A percentile compares a stretch with the other conserved stretches of the same genome.
phyloP scores from a whole-genome alignment of 148 eudicot genomes.

The Amaranthus cruentus region DNA sequence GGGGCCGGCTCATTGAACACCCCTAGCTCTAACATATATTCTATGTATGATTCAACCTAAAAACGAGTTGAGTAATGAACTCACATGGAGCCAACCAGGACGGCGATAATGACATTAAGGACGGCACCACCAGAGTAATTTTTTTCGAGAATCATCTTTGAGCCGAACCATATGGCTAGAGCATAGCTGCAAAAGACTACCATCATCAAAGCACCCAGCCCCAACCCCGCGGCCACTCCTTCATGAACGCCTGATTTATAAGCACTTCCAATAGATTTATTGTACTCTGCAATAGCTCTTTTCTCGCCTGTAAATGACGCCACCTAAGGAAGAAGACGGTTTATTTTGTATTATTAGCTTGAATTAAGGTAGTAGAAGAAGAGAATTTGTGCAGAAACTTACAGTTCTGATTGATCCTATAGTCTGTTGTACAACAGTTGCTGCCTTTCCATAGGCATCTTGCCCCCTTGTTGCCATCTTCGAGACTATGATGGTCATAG shows the following conservation, averaged over 20 bases:
- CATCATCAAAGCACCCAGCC: conserved; percentile 39
- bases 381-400: conserved; percentile 2
- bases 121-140: conserved; percentile 51
- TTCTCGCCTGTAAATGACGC: conserved; percentile 68
- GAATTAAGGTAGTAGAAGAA: background rate
- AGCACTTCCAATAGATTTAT: conserved; percentile 35
- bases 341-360: background rate
- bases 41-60: background rate
- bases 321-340: conserved; percentile 35
- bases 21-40: background rate
- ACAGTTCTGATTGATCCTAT: conserved; percentile 89
- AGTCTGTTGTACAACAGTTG: conserved; percentile 67
- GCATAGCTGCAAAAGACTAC: conserved; percentile 38
- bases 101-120: conserved; percentile 48
- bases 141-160: conserved; percentile 45
- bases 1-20: no score
- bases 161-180: conserved; percentile 65
- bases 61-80: conserved; percentile 6
- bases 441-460: conserved; percentile 70
- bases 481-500: conserved; percentile 41
- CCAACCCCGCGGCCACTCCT: conserved; percentile 49
- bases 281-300: conserved; percentile 39
- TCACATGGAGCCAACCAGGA: conserved; percentile 60
- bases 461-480: conserved; percentile 60
- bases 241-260: conserved; percentile 42